Evolutionary conservation across 768 basidiomycete species (phyloP).

Genomic region (Suillus subalutaceus): DNA sequence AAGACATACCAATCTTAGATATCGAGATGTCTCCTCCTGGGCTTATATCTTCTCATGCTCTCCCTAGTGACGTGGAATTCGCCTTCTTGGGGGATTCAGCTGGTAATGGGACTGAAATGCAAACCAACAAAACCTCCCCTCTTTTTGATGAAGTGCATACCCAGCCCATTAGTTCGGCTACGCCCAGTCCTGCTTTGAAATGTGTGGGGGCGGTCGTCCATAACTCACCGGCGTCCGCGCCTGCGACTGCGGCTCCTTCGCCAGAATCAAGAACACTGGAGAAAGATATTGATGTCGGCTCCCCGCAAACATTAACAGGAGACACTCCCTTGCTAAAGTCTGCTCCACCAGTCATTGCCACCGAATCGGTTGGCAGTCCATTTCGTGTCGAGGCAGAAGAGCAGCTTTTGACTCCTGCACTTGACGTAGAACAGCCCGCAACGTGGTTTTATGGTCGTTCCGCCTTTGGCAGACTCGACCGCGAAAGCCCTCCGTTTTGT

Average conservation of each 20-base stretch:
- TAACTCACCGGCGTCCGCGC: slow-evolving; percentile 16
- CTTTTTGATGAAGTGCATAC: background rate
- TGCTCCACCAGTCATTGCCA: slow-evolving; percentile 12
- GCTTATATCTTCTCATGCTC: slow-evolving; percentile 4
- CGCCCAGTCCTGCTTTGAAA: background rate
- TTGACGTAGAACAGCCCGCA: slow-evolving; percentile 8
- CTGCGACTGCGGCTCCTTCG: slow-evolving; percentile 18
- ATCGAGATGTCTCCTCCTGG: slow-evolving; percentile 10
- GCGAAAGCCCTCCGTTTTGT: slow-evolving; percentile 66
- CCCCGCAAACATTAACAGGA: slow-evolving; percentile 8
- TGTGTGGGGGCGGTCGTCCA: background rate
- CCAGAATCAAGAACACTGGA: slow-evolving; percentile 17
- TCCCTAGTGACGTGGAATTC: slow-evolving; percentile 3
- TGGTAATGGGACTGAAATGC: background rate
- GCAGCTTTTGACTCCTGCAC: slow-evolving; percentile 1
- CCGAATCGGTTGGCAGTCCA: slow-evolving; percentile 18
- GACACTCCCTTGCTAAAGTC: slow-evolving; percentile 13
- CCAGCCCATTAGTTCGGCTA: background rate
- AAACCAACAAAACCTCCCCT: background rate
- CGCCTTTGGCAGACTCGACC: slow-evolving; percentile 40
- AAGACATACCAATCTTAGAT: slow-evolving; percentile 1
- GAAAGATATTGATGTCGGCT: slow-evolving; percentile 18
- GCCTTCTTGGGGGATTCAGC: background rate
- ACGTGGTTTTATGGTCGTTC: slow-evolving; percentile 5
- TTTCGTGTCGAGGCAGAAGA: slow-evolving; percentile 27